Percentiles rank a stretch among this genome's conserved stretches.
Evolutionary conservation across 2,329 filamentous ascomycete genomes (phyloP).

Genomic region (Alternaria postmessia): DNA sequence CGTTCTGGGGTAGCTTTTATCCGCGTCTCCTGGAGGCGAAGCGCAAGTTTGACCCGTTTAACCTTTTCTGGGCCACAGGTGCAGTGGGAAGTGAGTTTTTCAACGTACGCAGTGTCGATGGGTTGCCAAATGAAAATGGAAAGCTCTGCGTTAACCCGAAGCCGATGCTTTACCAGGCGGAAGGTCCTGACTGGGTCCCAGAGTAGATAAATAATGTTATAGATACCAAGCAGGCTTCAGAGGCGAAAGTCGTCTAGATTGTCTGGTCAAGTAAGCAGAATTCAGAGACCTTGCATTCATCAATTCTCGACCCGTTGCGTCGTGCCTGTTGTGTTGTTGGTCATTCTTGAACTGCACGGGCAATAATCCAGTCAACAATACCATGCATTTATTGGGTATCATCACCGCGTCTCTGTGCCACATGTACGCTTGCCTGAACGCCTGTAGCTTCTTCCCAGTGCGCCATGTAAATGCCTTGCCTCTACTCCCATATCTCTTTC

Average conservation of each 20-base stretch:
- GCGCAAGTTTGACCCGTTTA: not conserved
- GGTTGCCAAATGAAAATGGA: not conserved
- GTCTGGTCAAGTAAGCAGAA: not conserved
- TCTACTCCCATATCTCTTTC: not conserved
- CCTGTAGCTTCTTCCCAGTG: not conserved
- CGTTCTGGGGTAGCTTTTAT: slow-evolving; percentile 1
- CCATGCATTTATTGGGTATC: slow-evolving; percentile 15
- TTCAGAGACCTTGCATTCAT: not conserved
- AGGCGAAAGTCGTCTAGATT: not conserved
- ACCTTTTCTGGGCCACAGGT: slow-evolving; percentile 2
- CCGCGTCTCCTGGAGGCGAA: slow-evolving; percentile 2
- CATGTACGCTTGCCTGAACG: slow-evolving; percentile 5
- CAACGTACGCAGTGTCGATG: not conserved
- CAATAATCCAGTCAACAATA: not conserved
- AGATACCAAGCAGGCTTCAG: not conserved
- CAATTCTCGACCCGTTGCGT: not conserved
- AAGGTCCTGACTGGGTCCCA: not conserved
- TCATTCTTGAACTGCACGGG: not conserved
- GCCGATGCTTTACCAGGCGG: not conserved
- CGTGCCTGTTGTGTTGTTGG: not conserved
- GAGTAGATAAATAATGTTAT: not conserved
- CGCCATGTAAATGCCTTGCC: slow-evolving; percentile 11
- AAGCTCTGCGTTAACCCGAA: not conserved
- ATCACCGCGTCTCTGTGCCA: not conserved
- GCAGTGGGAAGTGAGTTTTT: slow-evolving; percentile 4